Base-by-base conservation (phyloP, 306 rosid species). In the Inga oerstediana region DNA sequence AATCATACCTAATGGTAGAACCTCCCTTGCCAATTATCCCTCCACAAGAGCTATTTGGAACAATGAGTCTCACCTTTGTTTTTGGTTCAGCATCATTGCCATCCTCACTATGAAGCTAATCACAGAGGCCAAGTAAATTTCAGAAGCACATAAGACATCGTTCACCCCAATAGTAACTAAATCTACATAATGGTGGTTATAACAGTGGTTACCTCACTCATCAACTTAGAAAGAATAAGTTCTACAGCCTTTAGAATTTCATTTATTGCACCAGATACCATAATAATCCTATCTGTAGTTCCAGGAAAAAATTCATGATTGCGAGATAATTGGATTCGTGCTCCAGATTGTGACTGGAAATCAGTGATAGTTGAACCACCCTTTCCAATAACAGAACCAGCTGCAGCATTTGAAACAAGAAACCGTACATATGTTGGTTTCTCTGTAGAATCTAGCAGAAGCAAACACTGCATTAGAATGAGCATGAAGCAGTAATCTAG, bases 291-390 rank as follows among this genome's bases (percentile, higher is more conserved):
- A 82, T 94, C 99, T 61, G 99, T 91, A 35, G 99, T 97, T 84
- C 99, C 99, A 9, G 99, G 99, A 58, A 97, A 97, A 90, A 97
- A 97, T 81, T 97, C 99, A 52, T 92, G 96, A 78, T 92, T 97
- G 82, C 98, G 93, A 43, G 99, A 97, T 89, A 97, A 83, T 87
- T 94, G 99, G 77, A 97, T 97, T 72, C 99, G 92, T 76, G 99
- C 99, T 76, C 99, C 99, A 82, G 99, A 94, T 77, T 94, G 95
- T 19, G 99, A 91, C 84, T 97, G 99, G 86, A 97, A 97, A 81
- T 97, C 99, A 77, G 96, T 94, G 87, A 97, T 97, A n/a, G 99
- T 97, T 56, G 99, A 94, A 58, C 99, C 99, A 67, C 99, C 99
- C 89, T 97, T 97, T 83, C 99, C 99, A 84, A 97, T 97, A 73